A percentile compares a stretch with the other conserved stretches of the same genome.
Conservation (phyloP, 108 stramenopile genomes). For the Skeletonema tropicum region DNA sequence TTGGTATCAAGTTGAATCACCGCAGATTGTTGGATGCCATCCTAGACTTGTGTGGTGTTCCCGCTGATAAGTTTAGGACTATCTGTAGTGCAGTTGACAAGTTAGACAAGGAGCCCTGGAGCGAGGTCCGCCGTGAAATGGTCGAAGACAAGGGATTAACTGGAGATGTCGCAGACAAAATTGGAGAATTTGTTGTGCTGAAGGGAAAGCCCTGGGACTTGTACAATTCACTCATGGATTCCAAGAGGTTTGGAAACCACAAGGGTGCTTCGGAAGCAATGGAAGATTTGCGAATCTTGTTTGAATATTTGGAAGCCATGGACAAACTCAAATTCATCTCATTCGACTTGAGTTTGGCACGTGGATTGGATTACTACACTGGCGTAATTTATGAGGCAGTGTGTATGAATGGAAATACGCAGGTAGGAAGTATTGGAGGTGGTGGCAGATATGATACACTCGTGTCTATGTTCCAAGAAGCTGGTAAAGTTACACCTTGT, state of each 20-base stretch:
- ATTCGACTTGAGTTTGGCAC: slow-evolving; percentile 89
- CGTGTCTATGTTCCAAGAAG: slow-evolving; percentile 91
- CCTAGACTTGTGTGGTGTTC: slow-evolving; percentile 89
- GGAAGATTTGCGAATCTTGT: slow-evolving; percentile 84
- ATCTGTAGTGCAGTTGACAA: slow-evolving; percentile 95
- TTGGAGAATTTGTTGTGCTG: slow-evolving; percentile 82
- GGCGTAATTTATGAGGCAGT: slow-evolving; percentile 96
- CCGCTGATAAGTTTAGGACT: slow-evolving; percentile 85
- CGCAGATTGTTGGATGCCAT: slow-evolving; percentile 88
- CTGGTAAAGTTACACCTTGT: slow-evolving; percentile 84
- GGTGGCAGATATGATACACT: slow-evolving; percentile 93
- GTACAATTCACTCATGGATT: slow-evolving; percentile 61
- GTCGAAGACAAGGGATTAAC: slow-evolving; percentile 87
- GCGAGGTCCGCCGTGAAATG: slow-evolving; percentile 82
- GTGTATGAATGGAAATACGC: slow-evolving; percentile 66
- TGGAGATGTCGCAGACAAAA: slow-evolving; percentile 80
- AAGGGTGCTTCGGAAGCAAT: slow-evolving; percentile 76
- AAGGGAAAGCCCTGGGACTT: slow-evolving; percentile 75
- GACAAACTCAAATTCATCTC: slow-evolving; percentile 68
- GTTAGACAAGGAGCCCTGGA: slow-evolving; percentile 92
- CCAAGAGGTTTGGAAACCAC: slow-evolving; percentile 74
- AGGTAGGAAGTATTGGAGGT: slow-evolving; percentile 93
- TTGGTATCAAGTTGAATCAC: slow-evolving; percentile 92
- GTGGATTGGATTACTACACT: slow-evolving; percentile 95
- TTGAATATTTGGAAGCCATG: slow-evolving; percentile 91